Base-by-base conservation (phyloP, 108 stramenopile species). In the Conticribra guillardii region DNA sequence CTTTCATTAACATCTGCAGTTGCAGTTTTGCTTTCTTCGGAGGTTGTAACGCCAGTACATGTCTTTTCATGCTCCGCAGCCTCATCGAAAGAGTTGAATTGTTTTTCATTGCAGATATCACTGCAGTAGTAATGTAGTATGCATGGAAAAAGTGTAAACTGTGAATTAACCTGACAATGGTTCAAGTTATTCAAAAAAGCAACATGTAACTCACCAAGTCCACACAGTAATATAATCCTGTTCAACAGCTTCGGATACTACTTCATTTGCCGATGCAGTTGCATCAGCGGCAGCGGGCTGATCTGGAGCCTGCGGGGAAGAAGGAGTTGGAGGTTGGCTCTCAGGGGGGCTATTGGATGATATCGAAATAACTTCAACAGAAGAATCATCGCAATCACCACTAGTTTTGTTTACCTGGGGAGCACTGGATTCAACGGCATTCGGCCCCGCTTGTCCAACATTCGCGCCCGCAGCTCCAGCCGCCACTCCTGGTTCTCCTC, bases 41-140 rank as follows among this genome's bases (percentile, higher is more conserved):
- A 16, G 3, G 31, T 27, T 24, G 54, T 54, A 19, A 15, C 4
- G 4, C 5, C 24, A 4, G 9, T 47, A 27, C 63, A 64, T 4
- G 2, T 28, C n/a, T 48, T 49, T 51, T 64, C 63, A 21, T 64
- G 63, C 30, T 31, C 49, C 17, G 33, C 50, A 4, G 63, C 63
- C 9, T 27, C 63, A 15, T 51, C 63, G 31, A 8, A 64, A 2
- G 23, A 49, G 0, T 50, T 7, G n/a, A 64, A 64, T 49, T 64
- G 50, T 9, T 0, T 3, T 11, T 29, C n/a, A 0, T 64, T 51
- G 28, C 63, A 64, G 3, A 64, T 32, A 29, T 64, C 63, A 32
- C 63, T n/a, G n/a, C n/a, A n/a, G n/a, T n/a, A n/a, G n/a, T n/a
- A n/a, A n/a, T n/a, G n/a, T n/a, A n/a, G n/a, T n/a, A n/a, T n/a